phyloP scores from a whole-genome alignment of 257 asterid genomes.

The Cinchona pubescens region DNA sequence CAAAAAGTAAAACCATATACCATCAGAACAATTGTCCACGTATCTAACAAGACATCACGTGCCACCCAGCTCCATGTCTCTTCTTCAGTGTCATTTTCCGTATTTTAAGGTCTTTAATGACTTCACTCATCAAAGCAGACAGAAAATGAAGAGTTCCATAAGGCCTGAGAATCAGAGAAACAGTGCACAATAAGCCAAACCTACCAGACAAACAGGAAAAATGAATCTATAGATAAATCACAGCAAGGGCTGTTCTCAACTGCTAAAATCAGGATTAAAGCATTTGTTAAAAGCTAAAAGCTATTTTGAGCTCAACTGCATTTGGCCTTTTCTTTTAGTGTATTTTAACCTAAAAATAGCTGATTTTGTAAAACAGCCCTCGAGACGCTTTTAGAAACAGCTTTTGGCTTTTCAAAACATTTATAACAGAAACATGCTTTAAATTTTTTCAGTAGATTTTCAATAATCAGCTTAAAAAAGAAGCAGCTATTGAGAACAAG shows the following conservation, averaged over 20 bases:
- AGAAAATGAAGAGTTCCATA: slow-evolving; percentile 75
- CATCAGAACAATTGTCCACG: slow-evolving; percentile 84
- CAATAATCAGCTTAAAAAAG: no score
- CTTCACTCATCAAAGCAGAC: slow-evolving; percentile 78
- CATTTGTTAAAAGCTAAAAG: neutral
- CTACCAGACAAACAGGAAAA: neutral
- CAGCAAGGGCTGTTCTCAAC: neutral
- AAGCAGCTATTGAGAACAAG: neutral
- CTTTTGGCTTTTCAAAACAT: no score
- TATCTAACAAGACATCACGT: slow-evolving; percentile 87
- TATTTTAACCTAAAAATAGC: neutral
- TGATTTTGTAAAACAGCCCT: neutral
- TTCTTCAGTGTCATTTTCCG: slow-evolving; percentile 64
- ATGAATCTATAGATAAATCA: neutral
- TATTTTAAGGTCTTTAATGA: slow-evolving; percentile 64
- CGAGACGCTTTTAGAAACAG: no score
- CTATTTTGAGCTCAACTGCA: no score
- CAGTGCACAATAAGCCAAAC: slow-evolving; percentile 7
- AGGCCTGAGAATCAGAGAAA: slow-evolving; percentile 55
- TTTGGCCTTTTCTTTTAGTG: no score
- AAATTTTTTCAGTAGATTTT: no score
- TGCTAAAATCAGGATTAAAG: neutral
- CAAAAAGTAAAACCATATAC: slow-evolving; percentile 36
- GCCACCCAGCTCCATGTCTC: slow-evolving; percentile 99
- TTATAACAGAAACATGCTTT: neutral